Percentiles rank a stretch among this genome's conserved stretches.
Conservation (phyloP, 345 rosid genomes). For the Draba incana region DNA sequence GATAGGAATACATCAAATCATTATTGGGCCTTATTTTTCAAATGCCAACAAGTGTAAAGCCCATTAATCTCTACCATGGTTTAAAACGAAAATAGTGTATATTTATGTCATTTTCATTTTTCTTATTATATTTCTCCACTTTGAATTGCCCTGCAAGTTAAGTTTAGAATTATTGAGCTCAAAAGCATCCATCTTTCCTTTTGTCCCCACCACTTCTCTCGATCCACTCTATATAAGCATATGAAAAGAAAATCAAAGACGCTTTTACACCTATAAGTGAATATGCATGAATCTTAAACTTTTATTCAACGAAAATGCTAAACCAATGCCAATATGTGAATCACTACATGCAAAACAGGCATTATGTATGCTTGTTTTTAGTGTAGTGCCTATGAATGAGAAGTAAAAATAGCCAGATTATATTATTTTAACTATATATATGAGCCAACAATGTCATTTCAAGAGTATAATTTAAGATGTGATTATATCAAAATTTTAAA, state of each 20-base stretch:
- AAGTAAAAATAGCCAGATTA: neutral
- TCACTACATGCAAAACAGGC: neutral
- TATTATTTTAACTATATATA: too few species aligned
- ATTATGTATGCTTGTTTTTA: neutral
- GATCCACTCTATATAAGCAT: slow-evolving; percentile 21
- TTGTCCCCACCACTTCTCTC: slow-evolving; percentile 42
- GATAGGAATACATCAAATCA: neutral
- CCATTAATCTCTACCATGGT: neutral
- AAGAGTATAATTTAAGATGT: neutral
- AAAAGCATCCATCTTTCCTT: slow-evolving; percentile 37
- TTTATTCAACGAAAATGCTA: neutral
- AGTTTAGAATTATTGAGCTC: slow-evolving; percentile 39
- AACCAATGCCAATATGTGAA: neutral
- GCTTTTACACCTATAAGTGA: too few species aligned
- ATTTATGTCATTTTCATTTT: neutral
- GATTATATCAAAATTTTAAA: neutral
- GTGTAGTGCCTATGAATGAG: too few species aligned
- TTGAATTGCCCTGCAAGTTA: slow-evolving; percentile 37
- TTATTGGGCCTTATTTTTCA: neutral
- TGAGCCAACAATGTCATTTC: neutral
- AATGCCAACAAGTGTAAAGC: slow-evolving; percentile 20
- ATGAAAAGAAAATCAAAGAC: too few species aligned
- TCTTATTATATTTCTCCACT: slow-evolving; percentile 30
- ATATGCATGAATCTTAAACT: slow-evolving; percentile 26
- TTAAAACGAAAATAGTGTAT: neutral